phyloP scores from a whole-genome alignment of 2,329 filamentous ascomycete genomes.

The Colletotrichum sp. region DNA sequence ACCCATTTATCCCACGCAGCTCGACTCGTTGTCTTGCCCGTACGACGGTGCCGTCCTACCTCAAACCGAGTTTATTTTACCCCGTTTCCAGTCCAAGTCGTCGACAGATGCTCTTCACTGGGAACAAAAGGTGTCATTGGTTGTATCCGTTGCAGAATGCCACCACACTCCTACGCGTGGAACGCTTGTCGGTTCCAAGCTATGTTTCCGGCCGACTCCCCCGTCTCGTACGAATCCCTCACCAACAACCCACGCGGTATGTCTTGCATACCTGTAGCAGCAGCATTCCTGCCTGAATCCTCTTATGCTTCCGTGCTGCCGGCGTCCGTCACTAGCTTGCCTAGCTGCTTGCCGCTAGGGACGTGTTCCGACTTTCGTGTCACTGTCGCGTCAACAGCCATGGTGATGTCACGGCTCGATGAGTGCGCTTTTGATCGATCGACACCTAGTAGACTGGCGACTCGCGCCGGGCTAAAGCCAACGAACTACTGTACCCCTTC shows the following conservation, averaged over 20 bases:
- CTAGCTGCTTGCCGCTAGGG: not conserved
- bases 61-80: not conserved
- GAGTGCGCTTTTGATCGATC: not conserved
- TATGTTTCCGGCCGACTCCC: not conserved
- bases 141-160: not conserved
- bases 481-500: not conserved
- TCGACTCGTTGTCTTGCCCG: not conserved
- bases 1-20: not conserved
- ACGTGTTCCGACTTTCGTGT: not conserved
- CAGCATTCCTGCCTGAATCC: not conserved
- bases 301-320: not conserved
- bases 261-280: not conserved
- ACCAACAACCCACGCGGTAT: not conserved
- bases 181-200: not conserved
- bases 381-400: not conserved
- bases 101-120: not conserved
- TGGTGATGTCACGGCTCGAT: constrained; percentile 13
- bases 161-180: not conserved
- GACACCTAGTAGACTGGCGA: not conserved
- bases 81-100: not conserved
- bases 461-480: not conserved
- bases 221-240: not conserved
- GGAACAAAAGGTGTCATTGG: not conserved
- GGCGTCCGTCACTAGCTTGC: not conserved
- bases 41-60: not conserved